Base-by-base conservation (phyloP, 306 rosid species). In the Gynostemma pentaphyllum region DNA sequence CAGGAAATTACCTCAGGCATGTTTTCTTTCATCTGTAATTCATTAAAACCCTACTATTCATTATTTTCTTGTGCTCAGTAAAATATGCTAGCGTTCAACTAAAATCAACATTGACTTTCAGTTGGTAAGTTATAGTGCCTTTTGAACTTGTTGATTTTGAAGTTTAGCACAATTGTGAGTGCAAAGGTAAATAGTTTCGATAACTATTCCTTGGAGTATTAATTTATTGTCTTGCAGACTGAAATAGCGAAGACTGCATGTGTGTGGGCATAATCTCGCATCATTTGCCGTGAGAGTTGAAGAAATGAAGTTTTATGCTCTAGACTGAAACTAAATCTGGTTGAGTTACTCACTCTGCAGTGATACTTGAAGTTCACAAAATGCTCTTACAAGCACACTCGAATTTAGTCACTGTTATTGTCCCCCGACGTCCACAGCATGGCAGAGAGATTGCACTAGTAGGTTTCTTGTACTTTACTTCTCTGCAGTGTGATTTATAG, bases 371-470 rank as follows among this genome's bases (percentile, higher is more conserved):
- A 75, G 86, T 78, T 74, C 98, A 92, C 70, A 46, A 52, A 65
- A 76, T 72, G 61, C 94, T 88, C 72, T 68, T 54, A 70, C 80
- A 78, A 79, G 68, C 68, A 32, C 81, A 67, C 68, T 88, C 96
- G 28, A 70, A 82, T 70, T 49, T 86, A 62, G 32, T 92, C 70
- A 92, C 88, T 40, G 77, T 92, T 60, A 80, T 92, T 74, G 96
- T 82, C 39, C 95, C 96, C 59, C 88, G 90, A 49, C 80, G 84
- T 84, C 92, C 95, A 45, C 75, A 53, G 26, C 83, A 88, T 71
- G 98, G 95, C 64, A 78, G 56, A 70, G 87, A 88, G 77, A 88
- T 92, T 68, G 95, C 85, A 63, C 73, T 73, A 74, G 98, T 88
- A 75, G 48, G 86, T 19, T 64, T 47, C 63, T 36, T 26, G 14